A percentile compares a stretch with the other conserved stretches of the same genome.
Conservation (phyloP, 768 basidiomycete species). For the Cystobasidium tubakii region DNA sequence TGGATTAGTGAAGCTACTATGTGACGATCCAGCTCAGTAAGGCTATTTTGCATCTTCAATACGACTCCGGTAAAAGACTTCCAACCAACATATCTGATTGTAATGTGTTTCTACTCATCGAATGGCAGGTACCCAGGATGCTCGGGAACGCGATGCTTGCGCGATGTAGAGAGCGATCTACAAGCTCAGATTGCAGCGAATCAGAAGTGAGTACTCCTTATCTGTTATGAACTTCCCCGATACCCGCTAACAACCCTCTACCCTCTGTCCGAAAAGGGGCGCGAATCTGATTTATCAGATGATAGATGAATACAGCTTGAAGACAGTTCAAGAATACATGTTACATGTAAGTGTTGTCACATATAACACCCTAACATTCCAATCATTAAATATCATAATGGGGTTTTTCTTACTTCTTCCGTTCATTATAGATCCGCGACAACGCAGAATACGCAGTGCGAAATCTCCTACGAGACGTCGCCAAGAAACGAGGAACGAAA, state of each 20-base stretch:
- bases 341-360: slow-evolving; percentile 21
- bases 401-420: too few species aligned
- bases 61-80: too few species aligned
- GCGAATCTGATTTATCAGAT: slow-evolving; percentile 51
- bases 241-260: neutral
- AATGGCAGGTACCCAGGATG: slow-evolving; percentile 66
- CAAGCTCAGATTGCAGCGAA: slow-evolving; percentile 94
- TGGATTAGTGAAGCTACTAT: slow-evolving; percentile 70
- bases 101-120: neutral
- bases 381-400: too few species aligned
- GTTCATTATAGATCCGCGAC: slow-evolving; percentile 62
- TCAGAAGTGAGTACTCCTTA: slow-evolving; percentile 64
- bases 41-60: slow-evolving; percentile 14
- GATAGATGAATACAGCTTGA: slow-evolving; percentile 75
- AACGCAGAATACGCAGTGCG: slow-evolving; percentile 87
- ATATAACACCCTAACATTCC: too few species aligned
- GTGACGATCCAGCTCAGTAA: slow-evolving; percentile 64
- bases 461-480: slow-evolving; percentile 69
- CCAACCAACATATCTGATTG: too few species aligned
- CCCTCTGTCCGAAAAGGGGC: neutral
- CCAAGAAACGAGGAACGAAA: slow-evolving; percentile 61
- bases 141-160: slow-evolving; percentile 77
- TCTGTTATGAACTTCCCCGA: slow-evolving; percentile 74
- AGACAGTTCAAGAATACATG: slow-evolving; percentile 63
- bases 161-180: slow-evolving; percentile 84